A percentile compares a stretch with the other conserved stretches of the same genome.
Evolutionary conservation across 208 protist genomes (phyloP).

Genomic region (Leishmania martiniquensis): DNA sequence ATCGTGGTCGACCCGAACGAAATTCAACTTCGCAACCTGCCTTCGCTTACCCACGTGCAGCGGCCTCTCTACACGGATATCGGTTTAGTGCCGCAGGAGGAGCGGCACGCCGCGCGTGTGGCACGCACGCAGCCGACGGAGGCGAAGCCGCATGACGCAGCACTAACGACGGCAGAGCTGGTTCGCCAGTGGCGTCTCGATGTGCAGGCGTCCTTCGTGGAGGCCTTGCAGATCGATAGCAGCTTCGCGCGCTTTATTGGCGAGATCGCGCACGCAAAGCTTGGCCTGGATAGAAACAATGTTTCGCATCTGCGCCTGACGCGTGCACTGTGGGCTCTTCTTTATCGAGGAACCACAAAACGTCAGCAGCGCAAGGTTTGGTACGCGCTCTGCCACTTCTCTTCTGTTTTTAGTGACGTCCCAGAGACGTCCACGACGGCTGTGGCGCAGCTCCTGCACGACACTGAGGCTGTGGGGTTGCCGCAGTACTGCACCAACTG

Average conservation of each 20-base stretch:
- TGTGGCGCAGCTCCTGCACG: slow-evolving; percentile 32
- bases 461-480: slow-evolving; percentile 16
- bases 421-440: slow-evolving; percentile 7
- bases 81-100: slow-evolving; percentile 65
- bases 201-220: slow-evolving; percentile 60
- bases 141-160: slow-evolving; percentile 18
- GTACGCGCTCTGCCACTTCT: slow-evolving; percentile 75
- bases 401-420: slow-evolving; percentile 49
- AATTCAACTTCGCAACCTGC: slow-evolving; percentile 59
- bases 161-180: slow-evolving; percentile 30
- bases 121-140: slow-evolving; percentile 56
- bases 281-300: slow-evolving; percentile 55
- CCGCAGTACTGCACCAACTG: slow-evolving; percentile 23
- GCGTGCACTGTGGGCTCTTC: slow-evolving; percentile 49
- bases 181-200: slow-evolving; percentile 49
- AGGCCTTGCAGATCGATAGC: slow-evolving; percentile 53
- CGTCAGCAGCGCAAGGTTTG: slow-evolving; percentile 69
- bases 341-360: slow-evolving; percentile 42
- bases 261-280: slow-evolving; percentile 55
- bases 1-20: slow-evolving; percentile 73
- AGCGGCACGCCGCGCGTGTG: slow-evolving; percentile 78
- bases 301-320: slow-evolving; percentile 41
- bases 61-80: slow-evolving; percentile 88
- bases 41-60: slow-evolving; percentile 77
- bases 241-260: slow-evolving; percentile 61